phyloP scores from a whole-genome alignment of 768 basidiomycete species.

The Boletellus ananas region DNA sequence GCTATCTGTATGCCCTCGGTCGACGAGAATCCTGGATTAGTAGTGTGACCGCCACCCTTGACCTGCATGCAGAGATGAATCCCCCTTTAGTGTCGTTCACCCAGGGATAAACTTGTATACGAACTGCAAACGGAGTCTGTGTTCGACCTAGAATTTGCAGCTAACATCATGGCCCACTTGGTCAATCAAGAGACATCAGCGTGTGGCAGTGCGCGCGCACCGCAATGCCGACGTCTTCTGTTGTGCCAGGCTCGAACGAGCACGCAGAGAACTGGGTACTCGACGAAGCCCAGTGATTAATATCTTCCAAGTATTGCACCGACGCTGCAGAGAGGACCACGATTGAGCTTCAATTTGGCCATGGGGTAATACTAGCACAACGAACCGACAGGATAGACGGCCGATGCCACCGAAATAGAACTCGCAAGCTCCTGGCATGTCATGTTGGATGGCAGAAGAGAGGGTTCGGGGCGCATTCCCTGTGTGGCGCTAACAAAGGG shows the following conservation, averaged over 20 bases:
- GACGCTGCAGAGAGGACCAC: neutral
- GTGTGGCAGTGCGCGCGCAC: slow-evolving; percentile 25
- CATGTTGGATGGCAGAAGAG: neutral
- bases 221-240: slow-evolving; percentile 45
- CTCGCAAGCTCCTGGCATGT: slow-evolving; percentile 37
- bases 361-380: neutral
- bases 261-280: slow-evolving; percentile 44
- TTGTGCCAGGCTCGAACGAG: slow-evolving; percentile 53
- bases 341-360: neutral
- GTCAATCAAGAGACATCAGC: neutral
- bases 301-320: slow-evolving; percentile 37
- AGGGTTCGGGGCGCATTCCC: neutral
- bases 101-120: neutral
- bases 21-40: slow-evolving; percentile 54
- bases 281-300: slow-evolving; percentile 47
- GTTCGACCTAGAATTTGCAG: slow-evolving; percentile 37
- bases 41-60: slow-evolving; percentile 55
- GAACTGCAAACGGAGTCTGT: slow-evolving; percentile 28
- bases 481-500: neutral
- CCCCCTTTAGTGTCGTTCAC: neutral
- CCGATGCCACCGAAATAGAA: slow-evolving; percentile 41
- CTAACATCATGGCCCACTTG: neutral
- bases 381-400: slow-evolving; percentile 43
- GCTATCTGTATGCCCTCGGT: slow-evolving; percentile 54
- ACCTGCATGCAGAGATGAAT: slow-evolving; percentile 33